Conservation (phyloP, 352 stramenopile genomes). For the Pythium chondricola region DNA sequence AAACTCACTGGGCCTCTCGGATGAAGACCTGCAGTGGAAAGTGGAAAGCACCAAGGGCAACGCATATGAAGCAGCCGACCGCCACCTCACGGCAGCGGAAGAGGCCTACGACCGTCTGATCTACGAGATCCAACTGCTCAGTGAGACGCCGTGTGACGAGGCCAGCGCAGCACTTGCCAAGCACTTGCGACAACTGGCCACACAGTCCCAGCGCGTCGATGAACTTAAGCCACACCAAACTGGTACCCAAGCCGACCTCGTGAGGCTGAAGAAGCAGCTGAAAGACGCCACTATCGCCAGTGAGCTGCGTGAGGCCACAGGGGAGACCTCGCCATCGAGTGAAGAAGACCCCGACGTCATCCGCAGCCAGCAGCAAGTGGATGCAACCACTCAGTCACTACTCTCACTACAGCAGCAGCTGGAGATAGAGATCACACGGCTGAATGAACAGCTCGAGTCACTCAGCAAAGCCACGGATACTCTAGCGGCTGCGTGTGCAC, state of each 20-base stretch:
- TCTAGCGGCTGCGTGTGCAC: slow-evolving; percentile 23
- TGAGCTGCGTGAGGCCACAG: too few relatives aligned
- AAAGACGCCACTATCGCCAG: slow-evolving; percentile 30
- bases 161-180: slow-evolving; percentile 34
- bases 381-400: slow-evolving; percentile 33
- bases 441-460: slow-evolving; percentile 45
- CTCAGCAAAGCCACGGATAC: slow-evolving; percentile 43
- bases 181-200: slow-evolving; percentile 26
- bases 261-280: slow-evolving; percentile 37
- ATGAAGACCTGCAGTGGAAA: slow-evolving; percentile 77
- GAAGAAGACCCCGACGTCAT: neutral
- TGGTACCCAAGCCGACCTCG: slow-evolving; percentile 28
- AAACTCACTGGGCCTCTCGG: slow-evolving; percentile 57
- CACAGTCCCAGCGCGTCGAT: slow-evolving; percentile 31
- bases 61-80: slow-evolving; percentile 55
- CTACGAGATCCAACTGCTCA: slow-evolving; percentile 57
- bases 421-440: slow-evolving; percentile 27
- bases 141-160: slow-evolving; percentile 49
- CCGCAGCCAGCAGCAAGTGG: slow-evolving; percentile 18
- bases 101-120: slow-evolving; percentile 62
- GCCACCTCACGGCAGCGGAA: slow-evolving; percentile 42
- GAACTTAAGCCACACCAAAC: slow-evolving; percentile 32
- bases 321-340: too few relatives aligned
- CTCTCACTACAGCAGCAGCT: slow-evolving; percentile 43
- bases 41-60: slow-evolving; percentile 72